phyloP scores from a whole-genome alignment of 2,329 filamentous ascomycete genomes.

The Alternaria conjuncta region DNA sequence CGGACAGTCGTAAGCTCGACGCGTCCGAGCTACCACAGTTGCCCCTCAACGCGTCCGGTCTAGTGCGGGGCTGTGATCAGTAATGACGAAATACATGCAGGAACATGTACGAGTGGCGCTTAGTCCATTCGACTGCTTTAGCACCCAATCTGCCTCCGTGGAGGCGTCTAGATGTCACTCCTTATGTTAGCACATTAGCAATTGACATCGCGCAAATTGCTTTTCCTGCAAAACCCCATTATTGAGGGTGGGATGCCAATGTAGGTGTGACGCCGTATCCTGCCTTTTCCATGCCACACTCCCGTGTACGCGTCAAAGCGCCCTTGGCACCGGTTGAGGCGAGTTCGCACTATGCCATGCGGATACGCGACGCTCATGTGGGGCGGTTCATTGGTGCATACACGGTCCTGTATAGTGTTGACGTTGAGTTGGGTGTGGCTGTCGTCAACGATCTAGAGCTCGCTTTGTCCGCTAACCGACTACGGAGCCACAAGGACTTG shows the following conservation, averaged over 20 bases:
- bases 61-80: constrained; percentile 32
- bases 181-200: constrained; percentile 26
- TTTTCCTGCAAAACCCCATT: constrained; percentile 4
- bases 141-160: constrained; percentile 2
- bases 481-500: constrained; percentile 14
- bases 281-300: constrained; percentile 20
- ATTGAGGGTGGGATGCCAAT: constrained; percentile 26
- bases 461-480: constrained; percentile 11
- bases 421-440: constrained; percentile 31
- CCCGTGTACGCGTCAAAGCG: constrained; percentile 17
- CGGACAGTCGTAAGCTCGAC: constrained; percentile 22
- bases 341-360: constrained; percentile 19
- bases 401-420: constrained; percentile 25
- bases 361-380: constrained; percentile 23
- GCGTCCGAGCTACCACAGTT: constrained; percentile 20
- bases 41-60: constrained; percentile 33
- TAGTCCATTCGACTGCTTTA: constrained; percentile 4
- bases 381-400: constrained; percentile 26
- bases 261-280: constrained; percentile 17
- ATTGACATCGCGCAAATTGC: constrained; percentile 1
- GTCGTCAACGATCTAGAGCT: constrained; percentile 36
- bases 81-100: constrained; percentile 33
- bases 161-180: constrained; percentile 27
- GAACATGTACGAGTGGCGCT: constrained; percentile 14
- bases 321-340: constrained; percentile 17